Percentiles rank a stretch among this genome's conserved stretches.
phyloP scores from a whole-genome alignment of 225 moss, liverwort and hornwort species.

The Pleurozium schreberi region DNA sequence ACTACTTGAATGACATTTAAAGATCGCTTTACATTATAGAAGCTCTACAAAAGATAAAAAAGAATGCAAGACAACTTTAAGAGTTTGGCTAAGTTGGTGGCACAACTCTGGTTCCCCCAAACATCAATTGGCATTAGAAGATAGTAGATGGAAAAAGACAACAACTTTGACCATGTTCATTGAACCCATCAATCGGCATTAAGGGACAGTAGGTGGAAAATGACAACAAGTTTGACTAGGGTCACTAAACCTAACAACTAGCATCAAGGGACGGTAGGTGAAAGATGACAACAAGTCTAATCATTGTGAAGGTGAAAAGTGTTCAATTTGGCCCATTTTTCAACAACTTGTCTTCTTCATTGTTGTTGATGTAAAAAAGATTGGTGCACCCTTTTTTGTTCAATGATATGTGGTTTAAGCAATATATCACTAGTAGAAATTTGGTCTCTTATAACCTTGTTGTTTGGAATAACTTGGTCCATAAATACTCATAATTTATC shows the following conservation, averaged over 20 bases:
- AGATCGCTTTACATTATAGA: not conserved
- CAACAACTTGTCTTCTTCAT: not conserved
- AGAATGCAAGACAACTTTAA: not conserved
- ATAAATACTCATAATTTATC: too few species aligned
- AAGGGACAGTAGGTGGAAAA: not conserved
- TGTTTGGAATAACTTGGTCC: too few species aligned
- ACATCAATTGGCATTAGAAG: not conserved
- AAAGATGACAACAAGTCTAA: not conserved
- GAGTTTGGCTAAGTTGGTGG: accelerated
- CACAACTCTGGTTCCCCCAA: accelerated
- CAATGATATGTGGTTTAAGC: not conserved
- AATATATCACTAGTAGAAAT: not conserved
- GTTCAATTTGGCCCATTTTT: not conserved
- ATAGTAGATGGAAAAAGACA: not conserved
- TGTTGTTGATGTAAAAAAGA: not conserved
- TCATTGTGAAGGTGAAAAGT: not conserved
- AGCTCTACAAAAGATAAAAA: not conserved
- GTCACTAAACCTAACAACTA: too few species aligned
- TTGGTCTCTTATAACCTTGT: not conserved
- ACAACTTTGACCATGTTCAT: accelerated
- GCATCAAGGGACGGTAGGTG: too few species aligned
- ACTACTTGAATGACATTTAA: not conserved
- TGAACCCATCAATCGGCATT: too few species aligned
- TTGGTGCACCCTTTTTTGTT: not conserved
- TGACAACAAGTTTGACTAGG: too few species aligned